These are phyloP conservation scores for Penicillium roqueforti DNA, from an alignment of 495 filamentous ascomycete species.

Conservation along the genomic window DNA sequence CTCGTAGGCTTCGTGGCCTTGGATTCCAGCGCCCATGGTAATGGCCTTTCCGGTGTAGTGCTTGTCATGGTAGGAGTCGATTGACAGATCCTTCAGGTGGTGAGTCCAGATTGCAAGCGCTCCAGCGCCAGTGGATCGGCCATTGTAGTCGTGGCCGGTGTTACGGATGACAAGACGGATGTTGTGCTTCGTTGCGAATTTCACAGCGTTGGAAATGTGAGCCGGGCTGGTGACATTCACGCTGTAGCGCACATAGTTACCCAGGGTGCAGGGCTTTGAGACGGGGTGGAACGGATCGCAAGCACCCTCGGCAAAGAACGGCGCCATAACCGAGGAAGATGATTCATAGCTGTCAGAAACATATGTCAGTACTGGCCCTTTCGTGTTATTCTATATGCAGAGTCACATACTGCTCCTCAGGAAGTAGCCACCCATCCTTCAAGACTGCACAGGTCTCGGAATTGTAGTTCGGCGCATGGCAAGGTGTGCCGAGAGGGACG, in stretches of 20 bases:
- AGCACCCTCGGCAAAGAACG: slow-evolving; percentile 41
- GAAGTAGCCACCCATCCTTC: slow-evolving; percentile 25
- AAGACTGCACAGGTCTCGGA: slow-evolving; percentile 25
- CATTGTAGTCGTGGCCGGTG: slow-evolving; percentile 56
- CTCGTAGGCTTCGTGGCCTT: slow-evolving; percentile 45
- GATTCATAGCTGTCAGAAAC: slow-evolving; percentile 22
- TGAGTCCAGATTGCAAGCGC: slow-evolving; percentile 55
- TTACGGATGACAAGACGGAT: slow-evolving; percentile 63
- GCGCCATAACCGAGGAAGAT: slow-evolving; percentile 42
- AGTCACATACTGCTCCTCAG: slow-evolving; percentile 30
- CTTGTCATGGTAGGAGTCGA: slow-evolving; percentile 31
- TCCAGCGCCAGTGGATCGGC: slow-evolving; percentile 54
- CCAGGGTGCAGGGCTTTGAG: slow-evolving; percentile 49
- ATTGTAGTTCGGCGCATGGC: slow-evolving; percentile 42
- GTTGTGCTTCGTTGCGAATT: slow-evolving; percentile 50
- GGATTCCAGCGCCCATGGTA: slow-evolving; percentile 51
- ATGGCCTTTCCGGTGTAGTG: slow-evolving; percentile 49
- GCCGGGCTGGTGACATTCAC: slow-evolving; percentile 33
- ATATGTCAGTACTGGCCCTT: not conserved
- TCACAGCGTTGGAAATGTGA: slow-evolving; percentile 34
- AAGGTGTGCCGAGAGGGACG: slow-evolving; percentile 40
- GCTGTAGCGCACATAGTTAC: slow-evolving; percentile 53
- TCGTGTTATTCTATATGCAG: not conserved
- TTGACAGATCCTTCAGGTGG: slow-evolving; percentile 45
- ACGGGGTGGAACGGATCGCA: slow-evolving; percentile 56